Percentiles rank a stretch among this genome's conserved stretches.
These are phyloP conservation scores for Phytopythium boreale DNA, from an alignment of 352 stramenopile genomes.

Conservation along the genomic window DNA sequence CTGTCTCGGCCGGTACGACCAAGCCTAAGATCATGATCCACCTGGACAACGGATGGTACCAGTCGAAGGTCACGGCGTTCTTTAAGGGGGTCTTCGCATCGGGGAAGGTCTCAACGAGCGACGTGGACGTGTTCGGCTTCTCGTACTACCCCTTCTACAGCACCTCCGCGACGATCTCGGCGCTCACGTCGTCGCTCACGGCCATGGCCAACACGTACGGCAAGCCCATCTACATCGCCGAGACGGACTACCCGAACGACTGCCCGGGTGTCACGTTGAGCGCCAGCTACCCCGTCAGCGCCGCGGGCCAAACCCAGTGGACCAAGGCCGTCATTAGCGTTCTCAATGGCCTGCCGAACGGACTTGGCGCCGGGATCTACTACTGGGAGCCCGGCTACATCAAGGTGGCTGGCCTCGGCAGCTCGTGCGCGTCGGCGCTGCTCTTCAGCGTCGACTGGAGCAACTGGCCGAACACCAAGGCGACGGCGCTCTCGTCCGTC, in stretches of 20 bases:
- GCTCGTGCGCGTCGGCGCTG: slow-evolving; percentile 21
- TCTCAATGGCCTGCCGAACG: slow-evolving; percentile 17
- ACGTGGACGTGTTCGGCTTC: slow-evolving; percentile 30
- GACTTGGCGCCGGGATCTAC: slow-evolving; percentile 27
- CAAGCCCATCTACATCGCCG: slow-evolving; percentile 29
- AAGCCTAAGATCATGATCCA: slow-evolving; percentile 32
- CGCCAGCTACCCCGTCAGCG: slow-evolving; percentile 18
- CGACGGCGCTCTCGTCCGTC: slow-evolving; percentile 21
- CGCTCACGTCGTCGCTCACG: slow-evolving; percentile 22
- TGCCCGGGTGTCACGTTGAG: slow-evolving; percentile 25
- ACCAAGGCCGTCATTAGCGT: slow-evolving; percentile 26
- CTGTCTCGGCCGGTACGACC: slow-evolving; percentile 21
- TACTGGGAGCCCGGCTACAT: slow-evolving; percentile 35
- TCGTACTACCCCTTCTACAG: slow-evolving; percentile 33
- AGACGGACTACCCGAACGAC: slow-evolving; percentile 30
- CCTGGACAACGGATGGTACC: slow-evolving; percentile 28
- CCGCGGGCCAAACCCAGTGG: slow-evolving; percentile 21
- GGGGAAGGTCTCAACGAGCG: slow-evolving; percentile 16
- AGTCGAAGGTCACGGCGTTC: slow-evolving; percentile 24
- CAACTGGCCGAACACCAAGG: slow-evolving; percentile 18
- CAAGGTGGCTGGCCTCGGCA: slow-evolving; percentile 23
- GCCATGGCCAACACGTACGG: slow-evolving; percentile 25
- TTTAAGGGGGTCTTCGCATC: slow-evolving; percentile 26
- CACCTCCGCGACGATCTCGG: slow-evolving; percentile 18
- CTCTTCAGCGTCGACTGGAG: slow-evolving; percentile 33